A percentile compares a stretch with the other conserved stretches of the same genome.
Evolutionary conservation across 495 filamentous ascomycete genomes (phyloP).

Genomic region (Aspergillus baeticus): DNA sequence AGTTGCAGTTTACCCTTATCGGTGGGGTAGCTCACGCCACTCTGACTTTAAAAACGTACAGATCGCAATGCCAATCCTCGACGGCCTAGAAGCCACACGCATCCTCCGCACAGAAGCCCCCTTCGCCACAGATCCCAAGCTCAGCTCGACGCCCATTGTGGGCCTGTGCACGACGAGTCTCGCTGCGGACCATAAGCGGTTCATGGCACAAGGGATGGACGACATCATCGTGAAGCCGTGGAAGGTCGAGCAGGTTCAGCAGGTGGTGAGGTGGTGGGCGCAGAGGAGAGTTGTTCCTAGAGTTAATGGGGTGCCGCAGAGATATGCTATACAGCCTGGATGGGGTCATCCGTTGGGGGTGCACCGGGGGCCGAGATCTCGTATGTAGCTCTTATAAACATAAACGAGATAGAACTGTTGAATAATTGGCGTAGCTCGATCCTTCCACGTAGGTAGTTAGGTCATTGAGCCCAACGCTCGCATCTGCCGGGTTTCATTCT

Average conservation of each 20-base stretch:
- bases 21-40: no score
- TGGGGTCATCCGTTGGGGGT: not conserved
- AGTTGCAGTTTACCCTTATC: no score
- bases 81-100: constrained; percentile 2
- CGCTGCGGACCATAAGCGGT: not conserved
- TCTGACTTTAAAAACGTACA: not conserved
- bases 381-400: no score
- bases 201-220: not conserved
- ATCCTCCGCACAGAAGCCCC: constrained; percentile 7
- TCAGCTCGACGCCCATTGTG: constrained; percentile 1
- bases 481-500: no score
- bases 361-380: not conserved
- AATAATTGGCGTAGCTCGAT: no score
- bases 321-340: not conserved
- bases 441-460: no score
- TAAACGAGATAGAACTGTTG: no score
- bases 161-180: not conserved
- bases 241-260: constrained; percentile 13
- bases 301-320: not conserved
- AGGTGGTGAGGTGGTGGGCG: constrained; percentile 1
- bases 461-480: no score
- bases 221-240: not conserved
- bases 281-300: not conserved
- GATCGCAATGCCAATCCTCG: constrained; percentile 4
- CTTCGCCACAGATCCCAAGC: constrained; percentile 7